phyloP scores from a whole-genome alignment of 2,329 filamentous ascomycete genomes.

The Fusarium sp. region DNA sequence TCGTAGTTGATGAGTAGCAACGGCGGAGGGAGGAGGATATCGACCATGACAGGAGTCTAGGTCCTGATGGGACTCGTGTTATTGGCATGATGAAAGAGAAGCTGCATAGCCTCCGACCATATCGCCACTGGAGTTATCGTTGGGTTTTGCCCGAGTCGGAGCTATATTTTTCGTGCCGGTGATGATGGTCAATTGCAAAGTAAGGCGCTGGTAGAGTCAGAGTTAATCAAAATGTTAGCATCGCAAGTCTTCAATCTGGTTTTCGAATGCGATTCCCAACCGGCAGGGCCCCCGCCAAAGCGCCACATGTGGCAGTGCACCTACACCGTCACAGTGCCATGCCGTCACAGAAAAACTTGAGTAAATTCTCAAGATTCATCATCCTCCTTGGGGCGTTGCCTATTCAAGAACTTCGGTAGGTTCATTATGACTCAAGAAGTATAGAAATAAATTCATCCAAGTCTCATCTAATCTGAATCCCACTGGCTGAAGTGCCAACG shows the following conservation, averaged over 20 bases:
- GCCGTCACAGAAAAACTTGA: too few relatives aligned
- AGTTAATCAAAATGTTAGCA: background rate
- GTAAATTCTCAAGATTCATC: too few relatives aligned
- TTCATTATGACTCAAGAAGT: too few relatives aligned
- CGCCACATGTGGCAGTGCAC: constrained; percentile 33
- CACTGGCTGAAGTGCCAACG: background rate
- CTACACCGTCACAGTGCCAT: background rate
- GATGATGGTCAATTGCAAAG: background rate
- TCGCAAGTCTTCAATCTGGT: background rate
- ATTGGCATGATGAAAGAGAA: constrained; percentile 45
- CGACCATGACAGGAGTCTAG: constrained; percentile 28
- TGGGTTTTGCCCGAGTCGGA: background rate
- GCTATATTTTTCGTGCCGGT: background rate
- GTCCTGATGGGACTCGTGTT: constrained; percentile 37
- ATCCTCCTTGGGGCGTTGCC: too few relatives aligned
- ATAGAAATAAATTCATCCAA: too few relatives aligned
- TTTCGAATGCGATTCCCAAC: constrained; percentile 3
- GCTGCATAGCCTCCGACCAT: constrained; percentile 30
- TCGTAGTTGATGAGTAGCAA: constrained; percentile 31
- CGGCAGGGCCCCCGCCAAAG: too few relatives aligned
- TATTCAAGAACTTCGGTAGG: too few relatives aligned
- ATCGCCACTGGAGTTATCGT: constrained; percentile 4
- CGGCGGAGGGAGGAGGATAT: constrained; percentile 23
- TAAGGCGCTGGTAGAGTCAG: background rate
- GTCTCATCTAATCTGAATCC: too few relatives aligned